These are phyloP conservation scores for Trifolium pratense DNA, from an alignment of 306 rosid species.

Conservation along the genomic window DNA sequence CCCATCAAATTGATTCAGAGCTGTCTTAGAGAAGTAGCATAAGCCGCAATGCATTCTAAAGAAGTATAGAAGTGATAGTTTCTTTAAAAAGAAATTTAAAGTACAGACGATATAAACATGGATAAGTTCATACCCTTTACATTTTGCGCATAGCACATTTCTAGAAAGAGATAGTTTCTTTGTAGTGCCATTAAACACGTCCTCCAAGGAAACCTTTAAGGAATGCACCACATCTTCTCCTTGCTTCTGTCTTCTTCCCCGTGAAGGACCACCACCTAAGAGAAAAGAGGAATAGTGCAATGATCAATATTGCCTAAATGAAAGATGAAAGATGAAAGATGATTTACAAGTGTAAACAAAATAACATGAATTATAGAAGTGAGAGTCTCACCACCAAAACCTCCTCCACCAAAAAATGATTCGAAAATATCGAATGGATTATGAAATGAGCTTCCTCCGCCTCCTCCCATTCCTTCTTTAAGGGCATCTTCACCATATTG, in stretches of 20 bases:
- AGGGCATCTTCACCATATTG: slow-evolving; percentile 86
- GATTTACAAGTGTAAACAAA: slow-evolving; percentile 18
- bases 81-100: too few species aligned
- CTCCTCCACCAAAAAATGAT: slow-evolving; percentile 63
- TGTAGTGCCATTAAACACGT: slow-evolving; percentile 68
- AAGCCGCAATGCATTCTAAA: too few species aligned
- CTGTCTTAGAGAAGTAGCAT: not conserved
- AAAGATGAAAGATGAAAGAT: not conserved
- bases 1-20: not conserved
- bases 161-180: slow-evolving; percentile 76
- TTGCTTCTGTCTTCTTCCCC: slow-evolving; percentile 70
- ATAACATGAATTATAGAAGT: not conserved
- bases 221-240: slow-evolving; percentile 82
- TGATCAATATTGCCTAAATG: slow-evolving; percentile 20
- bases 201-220: slow-evolving; percentile 82
- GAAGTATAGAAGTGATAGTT: too few species aligned
- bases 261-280: slow-evolving; percentile 59
- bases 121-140: slow-evolving; percentile 68
- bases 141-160: slow-evolving; percentile 60
- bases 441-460: slow-evolving; percentile 59
- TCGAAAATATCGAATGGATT: slow-evolving; percentile 78
- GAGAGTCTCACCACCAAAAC: slow-evolving; percentile 62
- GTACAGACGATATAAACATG: too few species aligned
- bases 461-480: slow-evolving; percentile 78
- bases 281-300: slow-evolving; percentile 10